Base-by-base conservation (phyloP, 2,329 filamentous ascomycete genomes). In the Cladosporium oxysporum region DNA sequence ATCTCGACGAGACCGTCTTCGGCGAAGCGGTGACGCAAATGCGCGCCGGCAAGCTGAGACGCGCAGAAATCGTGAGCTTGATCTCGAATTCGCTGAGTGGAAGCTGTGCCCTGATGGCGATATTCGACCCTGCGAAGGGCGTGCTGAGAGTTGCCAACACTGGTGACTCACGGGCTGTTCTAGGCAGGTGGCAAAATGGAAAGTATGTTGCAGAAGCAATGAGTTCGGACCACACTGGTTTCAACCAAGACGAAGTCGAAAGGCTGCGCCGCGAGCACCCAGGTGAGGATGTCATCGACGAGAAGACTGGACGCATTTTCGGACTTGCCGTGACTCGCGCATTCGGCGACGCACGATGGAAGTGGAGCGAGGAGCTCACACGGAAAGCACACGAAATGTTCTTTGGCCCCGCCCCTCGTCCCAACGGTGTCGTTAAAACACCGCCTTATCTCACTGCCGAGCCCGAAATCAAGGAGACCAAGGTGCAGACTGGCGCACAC, bases 321-420 rank as follows among this genome's bases (percentile, higher is more conserved):
- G 89, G 90, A 1, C 71, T 85, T 1, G 82, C 87, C 49, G 82
- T 90, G 1, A 87, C 88, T 0, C 82, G 89, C 5, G 88, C 87
- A 0, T 91, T 92, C 72, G 90, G 90, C 18, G 89, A 91, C 73
- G 82, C 84, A 60, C 82, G 85, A 66, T 90, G 87, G 87, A 91
- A 91, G 74, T 91, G 88, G 87, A 74, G 84, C 4, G 72, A 82
- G 16, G 79, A 83, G 2, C 76, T 85, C 6, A 79, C 84, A 66
- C 73, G 78, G 37, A 74, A 79, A 2, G 76, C 82, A 21, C 79
- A 81, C 68, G 72, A 75, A 65, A 80, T 81, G 60, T 87, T 81
- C 76, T 85, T 80, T 73, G 85, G 83, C 55, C 81, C 82, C n/a
- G 53, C 66, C 1, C 80, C 80, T 0, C 76, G 81, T 0, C 82